A percentile compares a stretch with the other conserved stretches of the same genome.
Evolutionary conservation across 2,329 filamentous ascomycete species (phyloP).

Genomic region (Cordyceps pruinosa): DNA sequence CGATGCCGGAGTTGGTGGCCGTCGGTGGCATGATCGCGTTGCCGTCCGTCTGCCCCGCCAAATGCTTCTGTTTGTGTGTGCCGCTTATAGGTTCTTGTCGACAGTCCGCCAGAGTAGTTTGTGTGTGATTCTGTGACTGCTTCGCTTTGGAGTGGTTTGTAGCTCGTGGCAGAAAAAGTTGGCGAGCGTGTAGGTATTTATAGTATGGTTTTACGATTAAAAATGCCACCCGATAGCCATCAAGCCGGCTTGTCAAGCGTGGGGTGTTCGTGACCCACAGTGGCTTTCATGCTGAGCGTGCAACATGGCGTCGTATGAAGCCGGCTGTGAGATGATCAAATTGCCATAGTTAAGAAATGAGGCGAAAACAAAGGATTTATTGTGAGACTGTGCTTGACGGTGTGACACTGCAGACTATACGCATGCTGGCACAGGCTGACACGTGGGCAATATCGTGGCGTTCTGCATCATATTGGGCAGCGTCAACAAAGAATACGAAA

Average conservation of each 20-base stretch:
- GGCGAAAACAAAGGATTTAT: background rate
- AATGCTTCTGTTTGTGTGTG: background rate
- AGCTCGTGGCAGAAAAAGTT: background rate
- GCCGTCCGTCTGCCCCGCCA: slow-evolving; percentile 2
- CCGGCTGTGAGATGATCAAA: background rate
- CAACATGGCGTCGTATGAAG: background rate
- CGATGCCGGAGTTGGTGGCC: slow-evolving; percentile 63
- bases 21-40: slow-evolving; percentile 37
- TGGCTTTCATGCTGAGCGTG: background rate
- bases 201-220: background rate
- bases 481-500: background rate
- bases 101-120: background rate
- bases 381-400: background rate
- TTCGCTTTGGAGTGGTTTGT: background rate
- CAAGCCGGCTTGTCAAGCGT: background rate
- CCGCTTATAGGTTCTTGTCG: background rate
- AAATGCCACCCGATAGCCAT: background rate
- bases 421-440: background rate
- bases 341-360: background rate
- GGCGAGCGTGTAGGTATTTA: background rate
- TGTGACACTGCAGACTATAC: background rate
- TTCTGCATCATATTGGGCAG: background rate
- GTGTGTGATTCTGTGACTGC: background rate
- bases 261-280: slow-evolving; percentile 11
- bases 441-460: background rate